A percentile compares a stretch with the other conserved stretches of the same genome.
phyloP scores from a whole-genome alignment of 2,329 filamentous ascomycete genomes.

The Ascocoryne sarcoides region DNA sequence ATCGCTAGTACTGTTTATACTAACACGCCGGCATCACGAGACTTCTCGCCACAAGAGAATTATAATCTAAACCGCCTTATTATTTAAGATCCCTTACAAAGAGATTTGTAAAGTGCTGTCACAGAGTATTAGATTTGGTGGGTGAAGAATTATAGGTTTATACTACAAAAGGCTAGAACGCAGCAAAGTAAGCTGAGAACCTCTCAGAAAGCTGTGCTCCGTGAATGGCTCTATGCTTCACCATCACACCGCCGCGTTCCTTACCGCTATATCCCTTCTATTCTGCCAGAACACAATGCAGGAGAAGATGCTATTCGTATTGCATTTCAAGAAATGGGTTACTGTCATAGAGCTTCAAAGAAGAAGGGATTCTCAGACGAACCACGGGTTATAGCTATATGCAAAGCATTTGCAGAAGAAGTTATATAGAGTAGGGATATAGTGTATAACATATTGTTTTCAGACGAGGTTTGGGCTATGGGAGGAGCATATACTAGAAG shows the following conservation, averaged over 20 bases:
- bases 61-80: neutral
- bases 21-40: neutral
- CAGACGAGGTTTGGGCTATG: constrained; percentile 6
- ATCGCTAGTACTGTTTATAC: too few species aligned
- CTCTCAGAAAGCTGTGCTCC: neutral
- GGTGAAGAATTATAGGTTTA: neutral
- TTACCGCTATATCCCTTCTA: neutral
- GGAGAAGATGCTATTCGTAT: neutral
- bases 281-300: neutral
- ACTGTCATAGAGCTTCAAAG: neutral
- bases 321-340: neutral
- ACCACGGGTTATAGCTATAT: neutral
- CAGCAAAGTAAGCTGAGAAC: neutral
- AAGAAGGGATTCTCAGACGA: constrained; percentile 6
- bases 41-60: neutral
- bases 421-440: constrained; percentile 1
- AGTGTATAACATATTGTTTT: constrained; percentile 6
- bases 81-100: neutral
- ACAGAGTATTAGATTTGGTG: neutral
- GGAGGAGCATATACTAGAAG: constrained; percentile 2
- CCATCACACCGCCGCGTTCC: neutral
- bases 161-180: neutral
- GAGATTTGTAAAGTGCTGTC: neutral
- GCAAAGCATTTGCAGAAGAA: constrained; percentile 1
- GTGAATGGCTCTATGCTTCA: too few species aligned